Percentiles rank a stretch among this genome's conserved stretches.
These are phyloP conservation scores for Gardenia jasminoides DNA, from an alignment of 257 asterid species.

Conservation along the genomic window DNA sequence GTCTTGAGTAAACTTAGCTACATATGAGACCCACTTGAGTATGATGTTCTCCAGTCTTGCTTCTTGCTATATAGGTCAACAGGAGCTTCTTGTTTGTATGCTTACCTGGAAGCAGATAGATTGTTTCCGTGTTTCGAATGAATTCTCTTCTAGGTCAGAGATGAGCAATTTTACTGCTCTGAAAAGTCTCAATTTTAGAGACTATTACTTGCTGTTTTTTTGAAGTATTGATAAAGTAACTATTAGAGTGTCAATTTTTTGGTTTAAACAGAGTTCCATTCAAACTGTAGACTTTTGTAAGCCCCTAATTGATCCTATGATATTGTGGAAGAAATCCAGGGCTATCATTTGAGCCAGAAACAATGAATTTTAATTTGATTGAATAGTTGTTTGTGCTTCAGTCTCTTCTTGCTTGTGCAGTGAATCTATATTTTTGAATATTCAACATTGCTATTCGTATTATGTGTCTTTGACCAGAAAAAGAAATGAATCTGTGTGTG, in stretches of 20 bases:
- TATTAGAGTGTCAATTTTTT: neutral
- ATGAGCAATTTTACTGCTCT: neutral
- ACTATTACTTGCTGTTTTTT: neutral
- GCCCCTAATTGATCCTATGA: neutral
- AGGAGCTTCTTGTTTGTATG: neutral
- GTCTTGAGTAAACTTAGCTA: neutral
- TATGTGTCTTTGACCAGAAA: too few species aligned
- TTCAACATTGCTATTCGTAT: neutral
- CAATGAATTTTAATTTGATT: neutral
- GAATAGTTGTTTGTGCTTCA: neutral
- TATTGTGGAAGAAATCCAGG: neutral
- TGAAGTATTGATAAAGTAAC: neutral
- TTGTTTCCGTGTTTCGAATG: too few species aligned
- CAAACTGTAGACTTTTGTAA: neutral
- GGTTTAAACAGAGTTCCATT: neutral
- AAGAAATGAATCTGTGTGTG: too few species aligned
- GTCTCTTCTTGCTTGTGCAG: neutral
- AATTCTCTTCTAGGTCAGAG: neutral
- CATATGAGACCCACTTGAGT: neutral
- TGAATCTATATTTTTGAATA: too few species aligned
- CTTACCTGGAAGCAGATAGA: neutral
- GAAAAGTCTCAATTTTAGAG: neutral
- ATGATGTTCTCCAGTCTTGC: neutral
- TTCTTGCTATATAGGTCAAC: neutral
- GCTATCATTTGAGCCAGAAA: neutral